A percentile compares a stretch with the other conserved stretches of the same genome.
Conservation (phyloP, 2,329 filamentous ascomycete species). For the Alternaria sp. region DNA sequence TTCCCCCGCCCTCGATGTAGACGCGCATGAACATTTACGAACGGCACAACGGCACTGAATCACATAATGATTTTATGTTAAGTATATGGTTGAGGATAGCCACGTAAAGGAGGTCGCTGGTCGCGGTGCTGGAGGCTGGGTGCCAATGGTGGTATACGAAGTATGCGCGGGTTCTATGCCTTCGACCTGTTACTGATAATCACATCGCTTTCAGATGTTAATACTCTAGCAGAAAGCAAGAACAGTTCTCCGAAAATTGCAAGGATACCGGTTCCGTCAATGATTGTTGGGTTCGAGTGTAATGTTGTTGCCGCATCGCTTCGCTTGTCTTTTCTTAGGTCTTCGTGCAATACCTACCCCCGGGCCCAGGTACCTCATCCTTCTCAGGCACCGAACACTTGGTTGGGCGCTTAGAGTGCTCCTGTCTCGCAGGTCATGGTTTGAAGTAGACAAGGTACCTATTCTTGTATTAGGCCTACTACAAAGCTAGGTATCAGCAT, state of each 20-base stretch:
- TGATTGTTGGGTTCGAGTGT: background rate
- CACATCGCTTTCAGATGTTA: background rate
- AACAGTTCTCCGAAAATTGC: background rate
- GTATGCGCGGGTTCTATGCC: background rate
- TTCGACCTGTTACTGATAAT: background rate
- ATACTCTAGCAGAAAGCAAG: background rate
- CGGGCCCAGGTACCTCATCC: background rate
- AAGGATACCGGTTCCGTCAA: background rate
- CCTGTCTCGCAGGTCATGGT: background rate
- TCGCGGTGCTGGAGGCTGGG: background rate
- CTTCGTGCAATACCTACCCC: constrained; percentile 5
- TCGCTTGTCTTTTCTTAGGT: constrained; percentile 16
- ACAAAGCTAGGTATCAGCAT: background rate
- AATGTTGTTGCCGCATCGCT: background rate
- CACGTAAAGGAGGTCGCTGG: background rate
- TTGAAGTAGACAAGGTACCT: constrained; percentile 2
- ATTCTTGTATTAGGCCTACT: constrained; percentile 3
- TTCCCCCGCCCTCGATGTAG: constrained; percentile 11
- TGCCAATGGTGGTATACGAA: background rate
- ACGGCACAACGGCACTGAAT: background rate
- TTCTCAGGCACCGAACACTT: background rate
- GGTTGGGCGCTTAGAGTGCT: constrained; percentile 1
- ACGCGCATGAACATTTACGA: constrained; percentile 8
- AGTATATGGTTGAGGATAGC: too few species aligned
- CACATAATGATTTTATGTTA: background rate